Base-by-base conservation (phyloP, 164 flowering plant genomes). In the Magnolia officinalis region DNA sequence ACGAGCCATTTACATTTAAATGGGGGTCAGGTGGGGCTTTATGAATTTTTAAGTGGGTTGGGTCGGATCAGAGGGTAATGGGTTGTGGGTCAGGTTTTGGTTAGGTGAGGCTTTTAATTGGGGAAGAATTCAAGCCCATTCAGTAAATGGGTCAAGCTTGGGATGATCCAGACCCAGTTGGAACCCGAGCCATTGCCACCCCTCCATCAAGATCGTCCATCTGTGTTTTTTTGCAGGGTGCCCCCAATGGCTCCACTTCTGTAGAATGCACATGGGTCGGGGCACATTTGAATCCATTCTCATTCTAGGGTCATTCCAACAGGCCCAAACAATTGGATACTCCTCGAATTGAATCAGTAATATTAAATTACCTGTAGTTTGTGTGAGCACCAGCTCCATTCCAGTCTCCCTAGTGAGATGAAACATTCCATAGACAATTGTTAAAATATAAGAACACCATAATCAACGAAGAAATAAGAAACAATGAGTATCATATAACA, bases 351-450 rank as follows among this genome's bases (percentile, higher is more conserved):
- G 3, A 19, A 14, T 14, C n/a, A 68, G 8, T 7, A 67, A 23
- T 16, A 52, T 23, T 50, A 50, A 67, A 50, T 29, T 82, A 92
- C 98, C 98, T 94, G 86, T 91, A 93, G 71, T 95, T 95, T 31
- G 94, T 85, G 85, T 95, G 98, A 66, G 97, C 96, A 55, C 98
- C 98, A 24, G 97, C 97, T 8, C 97, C 98, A 74, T 93, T 93
- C 97, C 98, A 95, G 50, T 93, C 97, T 66, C 97, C 98, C 97
- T 92, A 81, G 19, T 19, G n/a, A 50, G 45, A 73, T 31, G 2
- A 24, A 66, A n/a, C 8, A 72, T 13, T 52, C 67, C 18, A 23
- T 3, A 63, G 31, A 65, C 45, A 24, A 10, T 8, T 55, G 18
- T 55, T 16, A 55, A 16, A 55, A 55, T 55, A 55, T 9, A 55